Base-by-base conservation (phyloP, 176 grass and related monocot species). In the Lolium rigidum region DNA sequence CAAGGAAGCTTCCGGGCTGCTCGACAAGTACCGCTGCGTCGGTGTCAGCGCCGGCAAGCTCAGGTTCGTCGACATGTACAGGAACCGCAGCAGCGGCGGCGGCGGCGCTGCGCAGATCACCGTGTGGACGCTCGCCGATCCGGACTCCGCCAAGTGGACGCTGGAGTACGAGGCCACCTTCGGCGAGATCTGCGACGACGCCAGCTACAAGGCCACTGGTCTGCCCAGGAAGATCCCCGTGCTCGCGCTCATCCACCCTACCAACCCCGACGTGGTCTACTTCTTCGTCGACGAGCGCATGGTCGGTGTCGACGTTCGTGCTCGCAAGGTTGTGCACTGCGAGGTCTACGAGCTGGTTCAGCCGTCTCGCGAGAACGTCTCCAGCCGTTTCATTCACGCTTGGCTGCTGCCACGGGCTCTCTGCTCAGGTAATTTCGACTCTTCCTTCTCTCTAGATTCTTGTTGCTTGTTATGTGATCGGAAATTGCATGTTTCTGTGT, bases 21-120 rank as follows among this genome's bases (percentile, higher is more conserved):
- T 80, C 21, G 78, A 80, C 57, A 80, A 17, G 78, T 80, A 65
- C 78, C n/a, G 78, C 37, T 64, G 78, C 78, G 59, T 80, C 7
- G 39, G 4, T 15, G 78, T 80, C 56, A 80, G 78, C 41, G 59
- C 2, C 14, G 58, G 78, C 78, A 80, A 80, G 78, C 78, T 65
- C 7, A 43, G 78, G 41, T 80, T 64, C 59, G 39, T 80, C 14
- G 78, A 80, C 59, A 48, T 65, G 78, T 79, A 65, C 59, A 26
- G 15, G 76, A 79, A 61, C 37, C 20, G 21, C 6, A 18, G 1
- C 59, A 21, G 0, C 21, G 14, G 4, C 59, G 59, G 41, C 41
- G 7, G 4, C 59, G 59, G 41, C 41, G 7, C 78, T 47, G 37
- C 59, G 1, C 39, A 48, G 59, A 49, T 80, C 78, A 80, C 38